phyloP scores from a whole-genome alignment of 1,139 yeast genomes.

The Saccharomyces hybrid region DNA sequence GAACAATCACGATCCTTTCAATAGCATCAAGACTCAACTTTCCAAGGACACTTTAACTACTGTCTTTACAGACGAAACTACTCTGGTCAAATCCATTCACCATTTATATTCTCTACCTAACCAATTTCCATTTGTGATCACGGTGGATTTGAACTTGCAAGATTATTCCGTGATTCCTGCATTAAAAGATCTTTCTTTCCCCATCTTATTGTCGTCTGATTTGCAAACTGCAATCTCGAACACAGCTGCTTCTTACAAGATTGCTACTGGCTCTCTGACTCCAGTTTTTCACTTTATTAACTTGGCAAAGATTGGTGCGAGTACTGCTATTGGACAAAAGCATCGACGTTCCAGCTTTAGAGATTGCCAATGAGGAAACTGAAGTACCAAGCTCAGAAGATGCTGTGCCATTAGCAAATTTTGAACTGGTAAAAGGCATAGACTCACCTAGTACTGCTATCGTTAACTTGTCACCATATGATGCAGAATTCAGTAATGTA shows the following conservation, averaged over 20 bases:
- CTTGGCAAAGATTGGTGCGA: slow-evolving; percentile 12
- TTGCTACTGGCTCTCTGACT: slow-evolving; percentile 42
- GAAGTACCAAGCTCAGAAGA: background rate
- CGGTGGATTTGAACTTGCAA: slow-evolving; percentile 46
- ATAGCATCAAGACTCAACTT: slow-evolving; percentile 13
- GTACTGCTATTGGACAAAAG: slow-evolving; percentile 27
- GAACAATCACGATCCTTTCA: slow-evolving; percentile 27
- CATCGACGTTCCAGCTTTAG: slow-evolving; percentile 8
- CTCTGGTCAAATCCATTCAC: slow-evolving; percentile 55
- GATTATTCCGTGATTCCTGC: slow-evolving; percentile 65
- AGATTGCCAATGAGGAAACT: slow-evolving; percentile 6
- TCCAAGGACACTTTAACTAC: slow-evolving; percentile 13
- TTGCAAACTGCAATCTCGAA: slow-evolving; percentile 44
- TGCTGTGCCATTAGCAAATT: background rate
- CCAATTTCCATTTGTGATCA: slow-evolving; percentile 45
- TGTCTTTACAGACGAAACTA: slow-evolving; percentile 43
- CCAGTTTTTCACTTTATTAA: slow-evolving; percentile 66
- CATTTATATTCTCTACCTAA: slow-evolving; percentile 41
- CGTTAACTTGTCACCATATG: slow-evolving; percentile 55
- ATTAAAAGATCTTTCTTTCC: slow-evolving; percentile 60
- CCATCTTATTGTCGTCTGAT: slow-evolving; percentile 58
- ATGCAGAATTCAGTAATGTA: slow-evolving; percentile 35
- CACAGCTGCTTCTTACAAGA: slow-evolving; percentile 49
- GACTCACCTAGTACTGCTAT: slow-evolving; percentile 36
- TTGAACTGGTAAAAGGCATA: slow-evolving; percentile 4